Conservation (phyloP, 1,284 basidiomycete species). For the Clitocybe nebularis region DNA sequence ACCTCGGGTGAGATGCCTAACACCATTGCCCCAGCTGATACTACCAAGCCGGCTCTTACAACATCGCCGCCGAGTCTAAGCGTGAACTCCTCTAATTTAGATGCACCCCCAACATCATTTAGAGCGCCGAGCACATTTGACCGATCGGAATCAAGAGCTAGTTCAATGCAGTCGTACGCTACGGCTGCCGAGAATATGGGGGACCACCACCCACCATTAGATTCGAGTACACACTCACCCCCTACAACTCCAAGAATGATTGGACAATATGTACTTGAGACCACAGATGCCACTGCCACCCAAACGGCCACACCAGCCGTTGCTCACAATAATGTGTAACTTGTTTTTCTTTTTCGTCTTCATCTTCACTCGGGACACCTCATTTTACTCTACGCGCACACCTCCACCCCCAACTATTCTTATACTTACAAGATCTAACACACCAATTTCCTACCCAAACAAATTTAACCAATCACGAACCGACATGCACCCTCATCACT, state of each 20-base stretch:
- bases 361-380: background rate
- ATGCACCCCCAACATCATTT: slow-evolving; percentile 21
- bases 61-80: no score
- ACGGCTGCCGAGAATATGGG: slow-evolving; percentile 32
- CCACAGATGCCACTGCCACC: slow-evolving; percentile 9
- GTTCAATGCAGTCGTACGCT: slow-evolving; percentile 32
- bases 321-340: background rate
- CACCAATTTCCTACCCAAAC: background rate
- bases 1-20: background rate
- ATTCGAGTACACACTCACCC: slow-evolving; percentile 6
- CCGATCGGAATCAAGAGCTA: slow-evolving; percentile 30
- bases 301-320: background rate
- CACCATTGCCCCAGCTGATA: background rate
- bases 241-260: slow-evolving; percentile 15
- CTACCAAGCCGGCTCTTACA: background rate
- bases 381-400: background rate
- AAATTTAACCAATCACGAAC: no score
- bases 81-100: background rate
- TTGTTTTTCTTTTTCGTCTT: background rate
- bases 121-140: slow-evolving; percentile 17
- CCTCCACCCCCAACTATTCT: background rate
- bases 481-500: no score
- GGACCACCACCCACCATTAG: slow-evolving; percentile 2
- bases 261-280: slow-evolving; percentile 4
- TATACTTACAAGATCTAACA: background rate